Percentiles rank a stretch among this genome's conserved stretches.
Evolutionary conservation across 106 monocot species (phyloP).

Genomic region (Gastrodia elata): DNA sequence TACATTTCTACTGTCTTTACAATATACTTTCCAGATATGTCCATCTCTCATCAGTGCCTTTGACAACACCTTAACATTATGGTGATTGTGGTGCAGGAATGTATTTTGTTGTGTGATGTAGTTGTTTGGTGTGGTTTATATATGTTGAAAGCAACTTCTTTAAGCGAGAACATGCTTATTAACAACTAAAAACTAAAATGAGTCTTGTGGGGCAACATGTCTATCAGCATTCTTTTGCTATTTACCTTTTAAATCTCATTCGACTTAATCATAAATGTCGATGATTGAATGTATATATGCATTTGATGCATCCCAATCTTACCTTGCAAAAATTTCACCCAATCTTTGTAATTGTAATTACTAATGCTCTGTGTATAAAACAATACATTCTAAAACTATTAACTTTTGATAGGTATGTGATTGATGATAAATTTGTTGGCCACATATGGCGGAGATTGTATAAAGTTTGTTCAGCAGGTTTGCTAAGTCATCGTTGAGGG

Average conservation of each 20-base stretch:
- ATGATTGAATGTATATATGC: too few relatives aligned
- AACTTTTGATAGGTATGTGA: too few relatives aligned
- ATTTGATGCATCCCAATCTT: too few relatives aligned
- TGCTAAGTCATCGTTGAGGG: too few relatives aligned
- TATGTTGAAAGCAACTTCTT: not conserved
- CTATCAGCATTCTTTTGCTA: not conserved
- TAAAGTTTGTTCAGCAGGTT: too few relatives aligned
- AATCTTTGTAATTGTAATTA: too few relatives aligned
- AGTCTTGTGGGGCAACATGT: not conserved
- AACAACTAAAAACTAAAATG: not conserved
- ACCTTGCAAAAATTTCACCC: too few relatives aligned
- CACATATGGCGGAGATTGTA: too few relatives aligned
- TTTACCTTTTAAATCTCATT: conserved; percentile 1
- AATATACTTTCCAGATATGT: not conserved
- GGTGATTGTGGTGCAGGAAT: not conserved
- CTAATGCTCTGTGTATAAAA: too few relatives aligned
- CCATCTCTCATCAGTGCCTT: not conserved
- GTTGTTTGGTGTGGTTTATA: not conserved
- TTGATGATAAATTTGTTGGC: too few relatives aligned
- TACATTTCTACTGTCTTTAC: not conserved
- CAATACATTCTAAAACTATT: too few relatives aligned
- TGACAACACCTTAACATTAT: not conserved
- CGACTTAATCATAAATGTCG: too few relatives aligned
- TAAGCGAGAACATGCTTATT: not conserved
- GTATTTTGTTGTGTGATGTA: not conserved